A percentile compares a stretch with the other conserved stretches of the same genome.
phyloP scores from a whole-genome alignment of 179 eudicot species.

The Beta lomatogona region DNA sequence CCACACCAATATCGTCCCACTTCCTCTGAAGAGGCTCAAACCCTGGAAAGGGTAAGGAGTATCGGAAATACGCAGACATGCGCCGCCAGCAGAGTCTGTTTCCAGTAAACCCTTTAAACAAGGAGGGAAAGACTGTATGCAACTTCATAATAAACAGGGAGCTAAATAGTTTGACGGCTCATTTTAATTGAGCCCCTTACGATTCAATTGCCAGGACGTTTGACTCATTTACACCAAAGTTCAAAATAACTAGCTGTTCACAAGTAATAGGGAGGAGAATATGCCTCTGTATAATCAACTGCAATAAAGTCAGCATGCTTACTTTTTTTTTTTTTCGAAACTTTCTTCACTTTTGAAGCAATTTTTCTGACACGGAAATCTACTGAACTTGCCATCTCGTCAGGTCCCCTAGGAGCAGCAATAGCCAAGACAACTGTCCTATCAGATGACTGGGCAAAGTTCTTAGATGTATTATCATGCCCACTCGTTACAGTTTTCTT shows the following conservation, averaged over 20 bases:
- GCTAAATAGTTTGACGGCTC: neutral
- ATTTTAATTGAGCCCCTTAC: neutral
- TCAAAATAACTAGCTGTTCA: neutral
- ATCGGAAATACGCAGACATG: neutral
- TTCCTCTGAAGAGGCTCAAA: too few species aligned
- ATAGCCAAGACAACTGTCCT: conserved; percentile 42
- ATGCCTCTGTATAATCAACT: neutral
- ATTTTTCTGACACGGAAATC: conserved; percentile 20
- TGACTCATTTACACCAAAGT: neutral
- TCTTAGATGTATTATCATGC: conserved; percentile 26
- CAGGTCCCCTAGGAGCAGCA: conserved; percentile 36
- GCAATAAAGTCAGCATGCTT: conserved; percentile 14
- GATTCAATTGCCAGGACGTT: neutral
- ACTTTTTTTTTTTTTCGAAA: conserved; percentile 23
- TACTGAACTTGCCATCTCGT: conserved; percentile 33
- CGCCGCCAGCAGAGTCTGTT: neutral
- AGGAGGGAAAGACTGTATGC: neutral
- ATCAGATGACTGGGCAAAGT: conserved; percentile 33
- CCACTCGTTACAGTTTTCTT: conserved; percentile 30
- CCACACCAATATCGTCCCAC: neutral
- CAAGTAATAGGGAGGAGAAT: neutral
- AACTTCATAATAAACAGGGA: neutral
- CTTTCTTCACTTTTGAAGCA: conserved; percentile 18
- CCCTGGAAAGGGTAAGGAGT: neutral
- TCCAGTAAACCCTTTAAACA: neutral